These are phyloP conservation scores for Lactarius trivialis DNA, from an alignment of 768 basidiomycete genomes.

Conservation along the genomic window DNA sequence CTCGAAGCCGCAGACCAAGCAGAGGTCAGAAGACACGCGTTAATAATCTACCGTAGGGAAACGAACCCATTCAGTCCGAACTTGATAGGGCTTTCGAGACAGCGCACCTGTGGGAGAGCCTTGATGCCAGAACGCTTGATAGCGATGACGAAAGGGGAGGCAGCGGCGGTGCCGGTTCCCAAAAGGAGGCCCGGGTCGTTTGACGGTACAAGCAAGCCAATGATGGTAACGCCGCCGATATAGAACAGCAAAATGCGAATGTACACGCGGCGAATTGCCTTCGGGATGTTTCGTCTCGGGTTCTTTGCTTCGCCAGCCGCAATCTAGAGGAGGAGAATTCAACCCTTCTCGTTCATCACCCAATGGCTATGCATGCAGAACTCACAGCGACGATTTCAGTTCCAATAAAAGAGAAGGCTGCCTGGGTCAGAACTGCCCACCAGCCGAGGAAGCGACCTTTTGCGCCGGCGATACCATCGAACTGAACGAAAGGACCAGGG, in stretches of 20 bases:
- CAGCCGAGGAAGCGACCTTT: slow-evolving; percentile 73
- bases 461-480: slow-evolving; percentile 49
- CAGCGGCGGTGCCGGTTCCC: slow-evolving; percentile 52
- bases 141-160: slow-evolving; percentile 89
- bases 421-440: slow-evolving; percentile 71
- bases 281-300: slow-evolving; percentile 63
- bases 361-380: slow-evolving; percentile 13
- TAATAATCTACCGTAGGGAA: slow-evolving; percentile 50
- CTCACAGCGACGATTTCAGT: slow-evolving; percentile 89
- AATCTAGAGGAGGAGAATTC: slow-evolving; percentile 39
- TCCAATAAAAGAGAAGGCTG: slow-evolving; percentile 90
- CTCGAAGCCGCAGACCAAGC: slow-evolving; percentile 91
- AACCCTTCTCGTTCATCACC: background rate
- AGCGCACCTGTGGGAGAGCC: slow-evolving; percentile 65
- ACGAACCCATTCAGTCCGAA: background rate
- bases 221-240: slow-evolving; percentile 55
- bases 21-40: slow-evolving; percentile 76
- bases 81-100: slow-evolving; percentile 6
- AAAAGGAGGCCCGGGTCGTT: slow-evolving; percentile 51
- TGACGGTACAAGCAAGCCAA: slow-evolving; percentile 79
- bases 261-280: slow-evolving; percentile 55
- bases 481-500: slow-evolving; percentile 86
- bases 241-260: slow-evolving; percentile 79
- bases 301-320: slow-evolving; percentile 91
- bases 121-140: slow-evolving; percentile 83